These are phyloP conservation scores for Erodium maritimum DNA, from an alignment of 345 rosid genomes.

Conservation along the genomic window DNA sequence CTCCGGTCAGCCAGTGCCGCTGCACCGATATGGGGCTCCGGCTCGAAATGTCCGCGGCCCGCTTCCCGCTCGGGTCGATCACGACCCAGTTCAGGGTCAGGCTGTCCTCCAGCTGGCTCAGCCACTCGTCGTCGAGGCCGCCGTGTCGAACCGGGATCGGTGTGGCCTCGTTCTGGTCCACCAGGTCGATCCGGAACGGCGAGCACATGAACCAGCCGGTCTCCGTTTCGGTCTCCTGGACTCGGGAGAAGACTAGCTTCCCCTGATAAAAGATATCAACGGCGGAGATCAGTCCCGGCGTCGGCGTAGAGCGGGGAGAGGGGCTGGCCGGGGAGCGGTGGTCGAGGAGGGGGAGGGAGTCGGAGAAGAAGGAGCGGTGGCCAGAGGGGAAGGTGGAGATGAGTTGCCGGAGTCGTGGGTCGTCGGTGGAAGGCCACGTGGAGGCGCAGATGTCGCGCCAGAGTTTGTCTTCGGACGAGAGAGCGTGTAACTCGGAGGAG, in stretches of 20 bases:
- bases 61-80: conserved; percentile 48
- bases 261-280: conserved; percentile 51
- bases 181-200: conserved; percentile 53
- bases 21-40: conserved; percentile 39
- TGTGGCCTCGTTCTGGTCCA: conserved; percentile 48
- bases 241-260: conserved; percentile 36
- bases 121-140: conserved; percentile 27
- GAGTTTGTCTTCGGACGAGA: conserved; percentile 38
- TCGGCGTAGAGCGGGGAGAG: neutral
- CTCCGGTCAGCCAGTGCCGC: conserved; percentile 79
- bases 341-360: conserved; percentile 34
- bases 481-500: conserved; percentile 32
- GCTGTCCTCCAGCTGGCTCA: conserved; percentile 37
- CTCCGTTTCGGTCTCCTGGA: conserved; percentile 28
- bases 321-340: conserved; percentile 3
- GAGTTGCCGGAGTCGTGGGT: conserved; percentile 22
- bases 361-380: conserved; percentile 57
- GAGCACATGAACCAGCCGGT: conserved; percentile 43
- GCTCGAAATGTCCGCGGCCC: conserved; percentile 53
- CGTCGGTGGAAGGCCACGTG: conserved; percentile 49
- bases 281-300: conserved; percentile 48
- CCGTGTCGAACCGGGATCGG: conserved; percentile 15
- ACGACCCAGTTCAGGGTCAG: conserved; percentile 51
- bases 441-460: conserved; percentile 38
- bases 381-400: conserved; percentile 45